Conservation (phyloP, 2,329 filamentous ascomycete genomes). For the Podosphaera aphanis region DNA sequence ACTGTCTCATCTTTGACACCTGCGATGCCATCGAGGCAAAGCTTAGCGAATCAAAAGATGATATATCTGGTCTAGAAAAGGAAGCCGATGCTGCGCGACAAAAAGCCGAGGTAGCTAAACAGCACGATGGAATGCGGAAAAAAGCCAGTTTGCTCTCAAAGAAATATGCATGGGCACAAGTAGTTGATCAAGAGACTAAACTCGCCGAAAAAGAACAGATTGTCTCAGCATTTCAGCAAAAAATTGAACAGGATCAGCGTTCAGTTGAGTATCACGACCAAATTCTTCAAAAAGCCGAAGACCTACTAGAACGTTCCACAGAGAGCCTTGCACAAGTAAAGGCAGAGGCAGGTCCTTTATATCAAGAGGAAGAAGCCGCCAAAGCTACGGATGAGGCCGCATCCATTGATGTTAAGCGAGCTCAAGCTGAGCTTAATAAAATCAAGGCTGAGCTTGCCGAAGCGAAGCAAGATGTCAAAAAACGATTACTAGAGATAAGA, state of each 20-base stretch:
- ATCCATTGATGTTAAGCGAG: constrained; percentile 27
- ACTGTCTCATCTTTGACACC: constrained; percentile 57
- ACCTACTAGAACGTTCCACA: constrained; percentile 17
- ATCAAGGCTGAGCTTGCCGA: constrained; percentile 34
- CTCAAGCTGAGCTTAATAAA: constrained; percentile 37
- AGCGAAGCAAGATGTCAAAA: constrained; percentile 24
- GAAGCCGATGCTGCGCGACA: constrained; percentile 36
- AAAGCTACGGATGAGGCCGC: constrained; percentile 29
- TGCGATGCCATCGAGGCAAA: constrained; percentile 49
- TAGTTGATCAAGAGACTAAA: constrained; percentile 46
- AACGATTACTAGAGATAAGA: constrained; percentile 24
- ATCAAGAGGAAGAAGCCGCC: constrained; percentile 23
- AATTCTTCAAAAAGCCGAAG: constrained; percentile 13
- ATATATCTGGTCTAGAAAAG: constrained; percentile 35
- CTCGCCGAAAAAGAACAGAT: constrained; percentile 21
- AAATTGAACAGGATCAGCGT: constrained; percentile 18
- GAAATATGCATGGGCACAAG: constrained; percentile 72
- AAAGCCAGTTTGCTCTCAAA: constrained; percentile 33
- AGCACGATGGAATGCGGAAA: constrained; percentile 39
- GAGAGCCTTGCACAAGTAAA: constrained; percentile 6
- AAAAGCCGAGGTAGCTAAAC: constrained; percentile 40
- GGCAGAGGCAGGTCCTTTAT: constrained; percentile 19
- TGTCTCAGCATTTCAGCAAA: constrained; percentile 15
- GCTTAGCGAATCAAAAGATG: constrained; percentile 34
- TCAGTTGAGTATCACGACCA: constrained; percentile 27